Evolutionary conservation across 2,329 filamentous ascomycete genomes (phyloP).

Genomic region (Penicillium sp.): DNA sequence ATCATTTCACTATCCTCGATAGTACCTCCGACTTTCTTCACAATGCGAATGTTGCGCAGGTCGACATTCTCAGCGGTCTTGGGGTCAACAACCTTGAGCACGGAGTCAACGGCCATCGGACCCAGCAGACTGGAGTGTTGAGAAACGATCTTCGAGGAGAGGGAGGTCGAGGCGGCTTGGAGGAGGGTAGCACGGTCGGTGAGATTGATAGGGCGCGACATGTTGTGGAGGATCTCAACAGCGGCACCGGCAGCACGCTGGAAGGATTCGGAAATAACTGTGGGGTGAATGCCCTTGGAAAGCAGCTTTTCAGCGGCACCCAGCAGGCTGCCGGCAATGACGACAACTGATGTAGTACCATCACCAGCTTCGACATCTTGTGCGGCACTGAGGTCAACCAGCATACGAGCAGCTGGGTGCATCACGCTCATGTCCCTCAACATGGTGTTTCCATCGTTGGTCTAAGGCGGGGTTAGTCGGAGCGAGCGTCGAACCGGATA

Average conservation of each 20-base stretch:
- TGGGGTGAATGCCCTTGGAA: slow-evolving; percentile 89
- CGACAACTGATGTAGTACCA: slow-evolving; percentile 95
- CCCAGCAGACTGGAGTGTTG: slow-evolving; percentile 92
- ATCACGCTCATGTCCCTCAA: slow-evolving; percentile 97
- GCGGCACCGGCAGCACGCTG: slow-evolving; percentile 86
- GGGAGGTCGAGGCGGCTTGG: slow-evolving; percentile 92
- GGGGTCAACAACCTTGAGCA: slow-evolving; percentile 90
- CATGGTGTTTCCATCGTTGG: slow-evolving; percentile 99
- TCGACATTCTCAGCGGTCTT: slow-evolving; percentile 96
- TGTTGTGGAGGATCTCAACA: slow-evolving; percentile 84
- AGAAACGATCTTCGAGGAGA: slow-evolving; percentile 97
- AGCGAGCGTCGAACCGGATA: slow-evolving; percentile 5
- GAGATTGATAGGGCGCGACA: slow-evolving; percentile 90
- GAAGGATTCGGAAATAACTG: slow-evolving; percentile 95
- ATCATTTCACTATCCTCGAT: slow-evolving; percentile 98
- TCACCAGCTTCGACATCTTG: slow-evolving; percentile 98
- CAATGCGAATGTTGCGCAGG: slow-evolving; percentile 88
- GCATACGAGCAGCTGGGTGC: slow-evolving; percentile 99
- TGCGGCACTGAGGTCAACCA: slow-evolving; percentile 92
- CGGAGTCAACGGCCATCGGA: slow-evolving; percentile 97
- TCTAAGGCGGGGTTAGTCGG: slow-evolving; percentile 44
- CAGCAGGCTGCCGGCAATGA: slow-evolving; percentile 91
- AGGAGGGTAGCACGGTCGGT: slow-evolving; percentile 83
- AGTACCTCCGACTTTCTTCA: slow-evolving; percentile 96
- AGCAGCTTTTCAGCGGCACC: slow-evolving; percentile 89